Evolutionary conservation across 805 yeast species (phyloP), one percentile per base, ranked within the genome.

Genomic region (Sungouiozyma ichnusensis): DNA sequence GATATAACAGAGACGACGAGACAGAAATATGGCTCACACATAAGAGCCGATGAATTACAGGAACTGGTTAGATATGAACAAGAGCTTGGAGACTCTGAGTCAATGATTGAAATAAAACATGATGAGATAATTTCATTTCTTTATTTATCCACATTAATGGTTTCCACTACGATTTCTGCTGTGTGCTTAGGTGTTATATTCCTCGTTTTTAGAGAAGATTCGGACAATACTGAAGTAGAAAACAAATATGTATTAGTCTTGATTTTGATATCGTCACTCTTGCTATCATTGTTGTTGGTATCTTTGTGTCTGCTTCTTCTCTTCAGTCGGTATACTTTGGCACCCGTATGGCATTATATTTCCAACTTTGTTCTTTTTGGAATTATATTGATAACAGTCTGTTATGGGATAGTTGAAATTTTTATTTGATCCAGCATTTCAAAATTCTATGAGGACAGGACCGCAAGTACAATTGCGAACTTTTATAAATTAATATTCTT

Each of bases 311-410:
- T 60, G 18, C 35, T 58, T 14, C 42, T 60, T 2, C 39, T 58
- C n/a, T 58, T 60, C 39, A 58, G 61, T 36, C 49, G 64, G 36
- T 57, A 44, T 41, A 42, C 51, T 1, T 42, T 52, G 29, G 64
- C 63, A 3, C 64, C 64, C 4, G 40, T 50, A 6, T 60, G 64
- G 64, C 63, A 60, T 48, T 60, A 60, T 36, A 36, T 52, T 18
- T 44, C 50, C 16, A 50, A 58, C 36, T 54, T 58, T 35, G 18
- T 50, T 2, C 38, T 58, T 20, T 60, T 58, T 36, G 38, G 56
- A 6, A 20, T 51, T 11, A 54, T 58, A 4, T 52, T 56, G 11
- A 47, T 49, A 29, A 56, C 58, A 9, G 63, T 53, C 2, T 60
- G 63, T 36, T 60, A 60, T 43, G 63, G 63, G 6, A 44, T 60